Percentiles rank a stretch among this genome's conserved stretches.
Evolutionary conservation across 768 basidiomycete species (phyloP).

Genomic region (Leccinum uliginosum): DNA sequence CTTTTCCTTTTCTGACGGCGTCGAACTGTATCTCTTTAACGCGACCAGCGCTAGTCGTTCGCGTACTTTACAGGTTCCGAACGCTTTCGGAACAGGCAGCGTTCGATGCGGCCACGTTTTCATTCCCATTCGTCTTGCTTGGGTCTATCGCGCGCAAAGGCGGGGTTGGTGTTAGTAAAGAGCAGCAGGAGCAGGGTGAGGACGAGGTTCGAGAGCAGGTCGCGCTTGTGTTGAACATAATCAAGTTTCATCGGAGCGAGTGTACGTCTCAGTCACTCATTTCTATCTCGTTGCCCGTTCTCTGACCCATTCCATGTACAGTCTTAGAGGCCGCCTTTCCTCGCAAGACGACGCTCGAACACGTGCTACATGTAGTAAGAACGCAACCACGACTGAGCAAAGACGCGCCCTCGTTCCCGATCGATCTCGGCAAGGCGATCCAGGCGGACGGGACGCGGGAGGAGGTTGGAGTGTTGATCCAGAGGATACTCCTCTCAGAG

Average conservation of each 20-base stretch:
- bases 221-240: conserved; percentile 49
- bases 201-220: conserved; percentile 80
- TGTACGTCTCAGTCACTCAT: conserved; percentile 14
- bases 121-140: conserved; percentile 74
- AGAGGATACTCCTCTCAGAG: conserved; percentile 79
- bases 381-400: conserved; percentile 79
- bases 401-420: conserved; percentile 73
- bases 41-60: conserved; percentile 63
- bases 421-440: conserved; percentile 80
- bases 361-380: conserved; percentile 68
- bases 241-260: conserved; percentile 32
- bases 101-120: conserved; percentile 83
- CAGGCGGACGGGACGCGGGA: conserved; percentile 53
- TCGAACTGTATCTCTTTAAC: neutral
- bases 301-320: conserved; percentile 28
- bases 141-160: conserved; percentile 63
- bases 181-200: conserved; percentile 20
- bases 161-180: conserved; percentile 47
- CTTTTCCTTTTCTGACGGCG: neutral
- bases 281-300: conserved; percentile 9
- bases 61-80: conserved; percentile 81
- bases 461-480: conserved; percentile 67
- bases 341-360: conserved; percentile 60
- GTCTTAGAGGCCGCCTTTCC: conserved; percentile 74
- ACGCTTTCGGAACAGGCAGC: conserved; percentile 76